phyloP scores from a whole-genome alignment of 805 yeast species.

The Tetrapisispora phaffii region DNA sequence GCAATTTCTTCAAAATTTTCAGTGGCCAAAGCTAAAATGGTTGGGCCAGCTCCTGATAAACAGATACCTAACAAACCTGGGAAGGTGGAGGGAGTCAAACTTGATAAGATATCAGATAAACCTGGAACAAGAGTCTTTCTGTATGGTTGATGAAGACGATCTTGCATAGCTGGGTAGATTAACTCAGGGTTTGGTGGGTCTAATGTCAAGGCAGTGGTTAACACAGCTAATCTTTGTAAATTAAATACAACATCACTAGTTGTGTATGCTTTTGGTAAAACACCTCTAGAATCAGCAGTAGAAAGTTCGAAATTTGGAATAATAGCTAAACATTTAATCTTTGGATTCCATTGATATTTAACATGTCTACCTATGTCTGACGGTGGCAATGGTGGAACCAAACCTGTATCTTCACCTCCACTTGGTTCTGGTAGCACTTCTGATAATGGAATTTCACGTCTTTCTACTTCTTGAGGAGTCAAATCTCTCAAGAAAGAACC shows the following conservation, averaged over 20 bases:
- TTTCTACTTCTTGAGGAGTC: slow-evolving; percentile 55
- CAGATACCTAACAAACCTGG: slow-evolving; percentile 90
- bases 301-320: slow-evolving; percentile 92
- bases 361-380: slow-evolving; percentile 78
- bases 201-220: slow-evolving; percentile 85
- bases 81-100: slow-evolving; percentile 72
- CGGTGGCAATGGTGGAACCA: slow-evolving; percentile 77
- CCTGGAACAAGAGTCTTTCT: slow-evolving; percentile 89
- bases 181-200: slow-evolving; percentile 72
- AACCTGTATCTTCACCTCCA: slow-evolving; percentile 59
- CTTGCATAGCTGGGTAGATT: slow-evolving; percentile 93
- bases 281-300: slow-evolving; percentile 85
- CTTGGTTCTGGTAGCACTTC: slow-evolving; percentile 74
- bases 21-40: slow-evolving; percentile 88
- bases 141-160: slow-evolving; percentile 94
- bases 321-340: slow-evolving; percentile 78
- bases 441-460: slow-evolving; percentile 75
- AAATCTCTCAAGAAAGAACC: slow-evolving; percentile 87
- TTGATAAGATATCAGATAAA: slow-evolving; percentile 62
- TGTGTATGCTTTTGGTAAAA: slow-evolving; percentile 70
- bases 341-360: slow-evolving; percentile 71
- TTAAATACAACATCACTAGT: slow-evolving; percentile 82
- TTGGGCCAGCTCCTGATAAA: slow-evolving; percentile 96
- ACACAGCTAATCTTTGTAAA: slow-evolving; percentile 83
- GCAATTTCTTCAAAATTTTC: slow-evolving; percentile 81